Evolutionary conservation across 2,329 filamentous ascomycete species (phyloP).

Genomic region (Beauveria asiatica): DNA sequence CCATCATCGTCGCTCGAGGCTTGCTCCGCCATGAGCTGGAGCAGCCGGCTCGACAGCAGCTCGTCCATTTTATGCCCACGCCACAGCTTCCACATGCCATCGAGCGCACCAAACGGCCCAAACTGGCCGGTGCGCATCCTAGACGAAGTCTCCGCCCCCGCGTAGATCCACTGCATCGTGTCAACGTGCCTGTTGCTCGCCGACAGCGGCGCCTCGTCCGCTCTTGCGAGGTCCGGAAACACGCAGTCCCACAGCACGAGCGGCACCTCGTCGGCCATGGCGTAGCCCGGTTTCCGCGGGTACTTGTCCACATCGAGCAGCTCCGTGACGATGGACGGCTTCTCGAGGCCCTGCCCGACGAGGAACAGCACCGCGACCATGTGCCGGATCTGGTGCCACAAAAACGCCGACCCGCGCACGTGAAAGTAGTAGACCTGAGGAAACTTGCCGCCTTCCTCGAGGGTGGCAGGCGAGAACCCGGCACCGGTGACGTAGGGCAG

Average conservation of each 20-base stretch:
- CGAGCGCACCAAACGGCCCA: slow-evolving; percentile 57
- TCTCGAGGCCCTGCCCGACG: slow-evolving; percentile 80
- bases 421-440: slow-evolving; percentile 80
- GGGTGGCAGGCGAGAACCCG: slow-evolving; percentile 24
- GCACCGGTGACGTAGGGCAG: slow-evolving; percentile 45
- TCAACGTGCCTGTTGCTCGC: slow-evolving; percentile 33
- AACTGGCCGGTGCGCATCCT: slow-evolving; percentile 42
- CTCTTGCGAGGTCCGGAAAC: slow-evolving; percentile 46
- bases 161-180: slow-evolving; percentile 67
- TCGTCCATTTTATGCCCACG: slow-evolving; percentile 83
- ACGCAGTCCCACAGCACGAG: slow-evolving; percentile 95
- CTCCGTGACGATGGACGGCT: slow-evolving; percentile 60
- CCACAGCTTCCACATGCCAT: slow-evolving; percentile 77
- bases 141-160: slow-evolving; percentile 52
- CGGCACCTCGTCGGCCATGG: slow-evolving; percentile 83
- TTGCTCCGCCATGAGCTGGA: slow-evolving; percentile 50
- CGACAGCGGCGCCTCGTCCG: slow-evolving; percentile 20
- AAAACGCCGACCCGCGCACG: slow-evolving; percentile 81
- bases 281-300: slow-evolving; percentile 74
- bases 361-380: slow-evolving; percentile 91
- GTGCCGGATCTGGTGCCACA: slow-evolving; percentile 97
- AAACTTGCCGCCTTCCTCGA: slow-evolving; percentile 16
- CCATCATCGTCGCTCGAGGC: neutral
- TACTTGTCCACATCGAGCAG: slow-evolving; percentile 65
- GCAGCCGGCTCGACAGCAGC: slow-evolving; percentile 64